A percentile compares a stretch with the other conserved stretches of the same genome.
These are phyloP conservation scores for Lactarius trivialis DNA, from an alignment of 768 basidiomycete species.

Conservation along the genomic window DNA sequence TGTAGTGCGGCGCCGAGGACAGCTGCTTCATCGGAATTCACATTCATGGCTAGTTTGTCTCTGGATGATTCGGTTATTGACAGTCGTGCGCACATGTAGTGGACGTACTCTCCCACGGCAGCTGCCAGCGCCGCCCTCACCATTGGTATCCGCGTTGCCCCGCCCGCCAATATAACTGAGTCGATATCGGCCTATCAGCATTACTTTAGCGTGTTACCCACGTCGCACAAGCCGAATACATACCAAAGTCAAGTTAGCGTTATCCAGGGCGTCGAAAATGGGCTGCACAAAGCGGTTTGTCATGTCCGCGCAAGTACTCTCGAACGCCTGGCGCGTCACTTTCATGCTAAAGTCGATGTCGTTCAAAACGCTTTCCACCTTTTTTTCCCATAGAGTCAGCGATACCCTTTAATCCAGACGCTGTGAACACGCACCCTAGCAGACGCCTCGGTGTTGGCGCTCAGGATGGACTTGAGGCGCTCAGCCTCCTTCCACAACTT, in stretches of 20 bases:
- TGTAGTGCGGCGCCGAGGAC: constrained; percentile 91
- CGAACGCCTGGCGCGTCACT: constrained; percentile 73
- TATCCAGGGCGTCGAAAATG: constrained; percentile 62
- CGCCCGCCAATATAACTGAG: constrained; percentile 91
- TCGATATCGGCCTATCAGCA: constrained; percentile 64
- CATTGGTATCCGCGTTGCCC: constrained; percentile 85
- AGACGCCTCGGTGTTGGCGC: constrained; percentile 80
- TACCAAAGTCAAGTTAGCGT: constrained; percentile 63
- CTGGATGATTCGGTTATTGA: constrained; percentile 30
- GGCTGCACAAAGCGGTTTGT: constrained; percentile 59
- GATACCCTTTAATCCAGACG: neutral
- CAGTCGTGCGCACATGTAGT: neutral
- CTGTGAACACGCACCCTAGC: constrained; percentile 48
- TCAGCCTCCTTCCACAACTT: constrained; percentile 93
- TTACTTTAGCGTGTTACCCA: constrained; percentile 3
- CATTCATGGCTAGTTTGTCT: constrained; percentile 84
- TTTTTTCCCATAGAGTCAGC: constrained; percentile 6
- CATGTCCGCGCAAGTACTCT: constrained; percentile 63
- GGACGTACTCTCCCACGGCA: constrained; percentile 66
- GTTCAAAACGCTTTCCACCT: constrained; percentile 84
- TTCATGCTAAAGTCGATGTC: constrained; percentile 87
- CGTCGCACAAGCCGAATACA: constrained; percentile 22
- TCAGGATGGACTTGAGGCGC: constrained; percentile 85
- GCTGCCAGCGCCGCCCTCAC: constrained; percentile 75
- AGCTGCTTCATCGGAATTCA: constrained; percentile 95